phyloP scores from a whole-genome alignment of 2,329 filamentous ascomycete genomes.

The Fusarium haematococcum region DNA sequence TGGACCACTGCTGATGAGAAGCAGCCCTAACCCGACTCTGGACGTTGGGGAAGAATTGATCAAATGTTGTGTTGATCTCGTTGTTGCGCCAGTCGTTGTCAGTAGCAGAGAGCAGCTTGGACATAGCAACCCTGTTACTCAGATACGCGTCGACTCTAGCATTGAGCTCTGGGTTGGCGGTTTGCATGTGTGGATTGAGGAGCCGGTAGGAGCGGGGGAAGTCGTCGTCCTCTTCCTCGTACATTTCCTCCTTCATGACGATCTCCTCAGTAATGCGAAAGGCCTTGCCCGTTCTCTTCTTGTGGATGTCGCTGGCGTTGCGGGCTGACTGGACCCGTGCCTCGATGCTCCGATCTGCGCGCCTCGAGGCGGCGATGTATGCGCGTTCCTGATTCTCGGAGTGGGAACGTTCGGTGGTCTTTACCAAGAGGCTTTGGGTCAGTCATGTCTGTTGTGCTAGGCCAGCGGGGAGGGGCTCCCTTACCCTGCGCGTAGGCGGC shows the following conservation, averaged over 20 bases:
- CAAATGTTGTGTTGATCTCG: constrained; percentile 61
- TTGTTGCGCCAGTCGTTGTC: constrained; percentile 57
- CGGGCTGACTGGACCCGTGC: constrained; percentile 88
- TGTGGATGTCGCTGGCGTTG: constrained; percentile 91
- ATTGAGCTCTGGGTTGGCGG: constrained; percentile 70
- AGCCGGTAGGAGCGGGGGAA: constrained; percentile 74
- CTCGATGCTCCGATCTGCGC: constrained; percentile 88
- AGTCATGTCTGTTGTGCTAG: neutral
- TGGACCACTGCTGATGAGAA: constrained; percentile 36
- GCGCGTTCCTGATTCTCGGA: constrained; percentile 89
- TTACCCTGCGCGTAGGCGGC: constrained; percentile 46
- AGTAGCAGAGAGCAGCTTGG: constrained; percentile 51
- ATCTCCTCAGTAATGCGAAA: constrained; percentile 87
- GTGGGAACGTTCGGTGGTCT: constrained; percentile 75
- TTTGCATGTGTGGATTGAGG: constrained; percentile 72
- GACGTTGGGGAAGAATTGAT: constrained; percentile 57
- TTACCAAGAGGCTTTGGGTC: constrained; percentile 51
- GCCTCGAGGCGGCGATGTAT: constrained; percentile 90
- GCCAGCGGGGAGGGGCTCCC: neutral
- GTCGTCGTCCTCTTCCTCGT: constrained; percentile 93
- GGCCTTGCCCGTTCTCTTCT: constrained; percentile 84
- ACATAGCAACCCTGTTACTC: constrained; percentile 57
- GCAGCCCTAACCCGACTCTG: constrained; percentile 42
- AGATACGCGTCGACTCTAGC: constrained; percentile 66
- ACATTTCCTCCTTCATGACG: constrained; percentile 93